Evolutionary conservation across 345 rosid species (phyloP), one percentile per base, ranked within the genome.

Genomic region (Hibiscus syriacus): DNA sequence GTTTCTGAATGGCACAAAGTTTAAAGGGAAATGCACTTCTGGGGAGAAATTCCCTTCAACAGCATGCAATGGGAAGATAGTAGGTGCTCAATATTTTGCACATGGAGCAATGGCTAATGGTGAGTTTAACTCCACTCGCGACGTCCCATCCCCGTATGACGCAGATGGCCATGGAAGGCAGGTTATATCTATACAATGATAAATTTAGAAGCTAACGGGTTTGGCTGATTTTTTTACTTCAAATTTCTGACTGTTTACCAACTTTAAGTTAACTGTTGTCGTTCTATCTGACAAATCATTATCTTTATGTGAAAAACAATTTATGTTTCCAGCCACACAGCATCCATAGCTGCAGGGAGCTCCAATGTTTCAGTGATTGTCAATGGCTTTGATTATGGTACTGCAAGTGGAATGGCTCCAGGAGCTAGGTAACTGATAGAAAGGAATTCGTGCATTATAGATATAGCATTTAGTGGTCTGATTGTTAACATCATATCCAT

Each of bases 101-200:
- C 72, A 69, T 2, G 82, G 81, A 6, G 83, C 86, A 64, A 80
- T 77, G 62, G 76, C 78, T 59, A 73, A 71, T 43, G 86, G 81
- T 57, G 83, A 82, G 68, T 79, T 82, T 70, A 82, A 73, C 39
- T 60, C 80, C 3, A 69, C 75, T 5, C 80, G 76, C 3, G 86
- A 80, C 46, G 69, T 68, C 68, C 77, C 76, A 19, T 82, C 86
- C 34, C 83, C 86, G 14, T 80, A 73, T 55, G 86, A 82, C 54
- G 80, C 83, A 60, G 83, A 78, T 72, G 83, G 86, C n/a, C 86
- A 82, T 57, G 86, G 86, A 75, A 82, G 86, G 86, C 75, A 72
- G 76, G 79, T 73, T 65, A 13, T 53, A 6, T 66, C 27, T 27
- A 34, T 59, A 36, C 46, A 34, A 34, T 4, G 5, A 59, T 11